Conservation (phyloP, 257 asterid species). For the Rhazya stricta region DNA sequence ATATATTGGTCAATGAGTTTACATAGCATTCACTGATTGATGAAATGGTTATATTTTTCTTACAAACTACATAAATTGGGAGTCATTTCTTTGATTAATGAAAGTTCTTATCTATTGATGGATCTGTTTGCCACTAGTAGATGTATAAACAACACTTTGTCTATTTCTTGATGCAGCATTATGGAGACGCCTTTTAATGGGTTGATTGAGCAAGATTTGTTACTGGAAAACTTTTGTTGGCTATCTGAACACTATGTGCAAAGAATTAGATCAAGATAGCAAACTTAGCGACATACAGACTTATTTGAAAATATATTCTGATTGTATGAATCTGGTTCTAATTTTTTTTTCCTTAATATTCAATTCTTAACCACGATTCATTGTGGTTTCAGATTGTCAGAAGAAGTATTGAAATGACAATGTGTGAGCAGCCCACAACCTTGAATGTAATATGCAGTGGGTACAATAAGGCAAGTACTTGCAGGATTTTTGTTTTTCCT, state of each 20-base stretch:
- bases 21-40: no score
- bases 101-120: not conserved
- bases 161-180: not conserved
- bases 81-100: not conserved
- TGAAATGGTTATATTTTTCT: not conserved
- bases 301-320: not conserved
- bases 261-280: not conserved
- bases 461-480: slow-evolving; percentile 48
- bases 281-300: not conserved
- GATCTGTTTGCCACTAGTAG: not conserved
- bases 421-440: slow-evolving; percentile 35
- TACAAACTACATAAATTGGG: not conserved
- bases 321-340: not conserved
- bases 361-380: slow-evolving; percentile 1
- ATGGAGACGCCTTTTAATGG: not conserved
- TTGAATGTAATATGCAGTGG: slow-evolving; percentile 51
- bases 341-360: slow-evolving; percentile 3
- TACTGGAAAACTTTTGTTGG: not conserved
- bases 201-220: not conserved
- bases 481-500: not conserved
- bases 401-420: slow-evolving; percentile 55
- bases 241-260: not conserved
- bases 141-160: no score
- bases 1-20: not conserved
- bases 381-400: slow-evolving; percentile 52